Conservation (phyloP, 2,329 filamentous ascomycete species). For the Fusarium staphyleae region DNA sequence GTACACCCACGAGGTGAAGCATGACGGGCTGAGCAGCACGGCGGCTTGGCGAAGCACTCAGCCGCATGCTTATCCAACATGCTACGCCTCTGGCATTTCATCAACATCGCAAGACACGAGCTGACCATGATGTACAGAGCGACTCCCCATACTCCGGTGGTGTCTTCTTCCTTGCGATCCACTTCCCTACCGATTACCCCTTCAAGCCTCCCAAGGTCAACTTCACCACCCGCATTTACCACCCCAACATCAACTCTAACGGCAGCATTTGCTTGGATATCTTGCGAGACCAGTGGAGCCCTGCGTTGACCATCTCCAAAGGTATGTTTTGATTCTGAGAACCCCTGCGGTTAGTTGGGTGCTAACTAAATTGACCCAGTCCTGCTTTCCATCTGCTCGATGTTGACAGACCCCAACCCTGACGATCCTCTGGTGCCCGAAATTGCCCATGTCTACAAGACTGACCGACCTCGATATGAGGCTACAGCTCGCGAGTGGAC, state of each 20-base stretch:
- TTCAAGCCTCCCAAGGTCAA: constrained; percentile 99
- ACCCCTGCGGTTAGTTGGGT: constrained; percentile 4
- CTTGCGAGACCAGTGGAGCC: constrained; percentile 98
- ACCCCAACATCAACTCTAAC: constrained; percentile 99
- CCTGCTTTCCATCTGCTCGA: constrained; percentile 97
- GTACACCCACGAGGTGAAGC: constrained; percentile 3
- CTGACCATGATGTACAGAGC: constrained; percentile 62
- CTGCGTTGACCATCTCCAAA: constrained; percentile 97
- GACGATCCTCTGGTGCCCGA: constrained; percentile 98
- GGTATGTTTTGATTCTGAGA: constrained; percentile 62
- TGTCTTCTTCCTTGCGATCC: constrained; percentile 98
- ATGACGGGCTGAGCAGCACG: constrained; percentile 12
- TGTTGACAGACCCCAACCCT: constrained; percentile 99
- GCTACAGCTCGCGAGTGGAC: constrained; percentile 98
- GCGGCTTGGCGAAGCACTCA: constrained; percentile 27
- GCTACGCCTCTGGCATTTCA: constrained; percentile 14
- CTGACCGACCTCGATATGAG: constrained; percentile 93
- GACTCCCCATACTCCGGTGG: constrained; percentile 98
- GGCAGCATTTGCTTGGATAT: constrained; percentile 99
- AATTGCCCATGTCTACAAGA: constrained; percentile 99
- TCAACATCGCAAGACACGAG: constrained; percentile 14
- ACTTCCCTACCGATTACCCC: constrained; percentile 99
- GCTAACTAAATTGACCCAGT: constrained; percentile 62
- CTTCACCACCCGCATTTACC: constrained; percentile 99
- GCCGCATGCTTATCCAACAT: constrained; percentile 20